A percentile compares a stretch with the other conserved stretches of the same genome.
These are phyloP conservation scores for Canavalia gladiata DNA, from an alignment of 306 rosid species.

Conservation along the genomic window DNA sequence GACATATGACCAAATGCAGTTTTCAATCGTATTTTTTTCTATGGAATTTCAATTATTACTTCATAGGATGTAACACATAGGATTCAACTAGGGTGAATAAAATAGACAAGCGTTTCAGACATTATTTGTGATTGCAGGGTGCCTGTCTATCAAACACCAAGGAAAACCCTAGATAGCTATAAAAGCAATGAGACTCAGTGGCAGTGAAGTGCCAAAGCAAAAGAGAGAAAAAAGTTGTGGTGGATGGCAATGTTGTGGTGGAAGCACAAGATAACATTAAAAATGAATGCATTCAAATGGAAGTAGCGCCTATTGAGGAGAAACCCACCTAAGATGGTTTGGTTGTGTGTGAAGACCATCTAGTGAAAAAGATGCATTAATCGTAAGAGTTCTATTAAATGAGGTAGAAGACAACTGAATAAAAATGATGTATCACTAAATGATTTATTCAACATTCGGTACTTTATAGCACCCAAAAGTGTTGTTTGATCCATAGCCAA, in stretches of 20 bases:
- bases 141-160: background rate
- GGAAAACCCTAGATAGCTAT: background rate
- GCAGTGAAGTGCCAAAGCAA: background rate
- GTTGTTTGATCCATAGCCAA: constrained; percentile 14
- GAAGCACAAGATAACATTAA: background rate
- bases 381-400: background rate
- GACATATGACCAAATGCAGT: too few species aligned
- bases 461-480: background rate
- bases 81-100: too few species aligned
- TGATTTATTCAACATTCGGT: background rate
- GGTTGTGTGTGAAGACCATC: background rate
- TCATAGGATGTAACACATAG: too few species aligned
- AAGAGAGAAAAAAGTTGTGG: background rate
- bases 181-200: background rate
- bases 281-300: background rate
- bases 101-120: too few species aligned
- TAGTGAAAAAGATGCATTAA: background rate
- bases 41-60: too few species aligned
- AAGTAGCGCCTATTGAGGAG: background rate
- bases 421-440: background rate
- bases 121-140: too few species aligned
- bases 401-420: background rate
- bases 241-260: background rate
- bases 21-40: too few species aligned
- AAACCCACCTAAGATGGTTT: background rate